These are phyloP conservation scores for Eucalyptus tenuipes DNA, from an alignment of 345 rosid species.

Conservation along the genomic window DNA sequence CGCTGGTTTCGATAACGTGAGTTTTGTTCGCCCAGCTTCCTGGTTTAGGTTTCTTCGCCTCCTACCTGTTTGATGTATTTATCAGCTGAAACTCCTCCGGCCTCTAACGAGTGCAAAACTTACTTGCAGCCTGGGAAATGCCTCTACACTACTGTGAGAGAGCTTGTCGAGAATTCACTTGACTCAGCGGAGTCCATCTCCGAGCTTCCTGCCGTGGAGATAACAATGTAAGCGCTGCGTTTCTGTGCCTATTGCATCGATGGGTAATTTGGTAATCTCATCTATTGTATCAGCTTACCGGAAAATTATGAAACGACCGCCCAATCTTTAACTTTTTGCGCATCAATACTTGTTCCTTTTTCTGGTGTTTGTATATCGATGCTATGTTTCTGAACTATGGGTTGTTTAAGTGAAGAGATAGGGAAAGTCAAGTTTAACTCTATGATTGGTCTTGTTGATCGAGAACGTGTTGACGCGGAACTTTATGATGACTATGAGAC, in stretches of 20 bases:
- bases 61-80: background rate
- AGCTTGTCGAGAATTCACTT: conserved; percentile 87
- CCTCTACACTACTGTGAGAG: conserved; percentile 85
- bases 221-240: conserved; percentile 49
- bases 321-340: background rate
- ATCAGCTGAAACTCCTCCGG: background rate
- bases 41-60: background rate
- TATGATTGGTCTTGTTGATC: conserved; percentile 87
- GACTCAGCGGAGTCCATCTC: conserved; percentile 94
- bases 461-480: conserved; percentile 71
- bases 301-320: background rate
- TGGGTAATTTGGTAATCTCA: background rate
- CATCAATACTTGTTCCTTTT: background rate
- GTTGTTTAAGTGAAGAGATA: conserved; percentile 67
- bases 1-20: conserved; percentile 95
- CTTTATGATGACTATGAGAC: conserved; percentile 92
- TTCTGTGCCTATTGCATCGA: background rate
- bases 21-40: background rate
- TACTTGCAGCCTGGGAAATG: conserved; percentile 73
- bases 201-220: conserved; percentile 79
- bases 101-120: background rate
- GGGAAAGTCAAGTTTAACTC: conserved; percentile 78
- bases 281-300: background rate
- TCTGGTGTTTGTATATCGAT: background rate
- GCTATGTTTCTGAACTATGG: background rate